A percentile compares a stretch with the other conserved stretches of the same genome.
Evolutionary conservation across 139 green algal genomes (phyloP).

Genomic region (Chlorella sp.): DNA sequence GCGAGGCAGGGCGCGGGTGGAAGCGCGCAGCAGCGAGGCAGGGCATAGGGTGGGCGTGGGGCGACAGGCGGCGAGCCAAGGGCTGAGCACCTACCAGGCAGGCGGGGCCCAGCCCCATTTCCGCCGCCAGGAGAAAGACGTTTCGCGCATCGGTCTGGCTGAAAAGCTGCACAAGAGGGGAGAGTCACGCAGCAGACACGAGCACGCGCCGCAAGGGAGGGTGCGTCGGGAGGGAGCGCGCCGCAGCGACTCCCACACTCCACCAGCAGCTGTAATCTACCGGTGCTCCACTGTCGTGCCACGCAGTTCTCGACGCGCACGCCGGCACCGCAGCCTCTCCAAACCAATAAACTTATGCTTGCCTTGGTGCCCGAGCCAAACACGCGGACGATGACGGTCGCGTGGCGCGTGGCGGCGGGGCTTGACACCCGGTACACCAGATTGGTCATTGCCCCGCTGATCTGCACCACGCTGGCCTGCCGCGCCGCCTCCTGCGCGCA

Average conservation of each 20-base stretch:
- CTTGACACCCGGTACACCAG: constrained; percentile 51
- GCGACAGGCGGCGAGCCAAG: too few relatives aligned
- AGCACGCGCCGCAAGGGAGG: too few relatives aligned
- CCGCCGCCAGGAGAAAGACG: constrained; percentile 44
- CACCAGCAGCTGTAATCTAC: too few relatives aligned
- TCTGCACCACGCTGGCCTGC: constrained; percentile 27
- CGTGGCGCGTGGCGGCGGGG: not conserved
- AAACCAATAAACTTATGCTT: too few relatives aligned
- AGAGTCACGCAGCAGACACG: too few relatives aligned
- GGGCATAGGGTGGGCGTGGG: too few relatives aligned
- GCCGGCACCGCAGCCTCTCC: too few relatives aligned
- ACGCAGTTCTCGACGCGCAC: too few relatives aligned
- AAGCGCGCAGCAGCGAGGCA: not conserved
- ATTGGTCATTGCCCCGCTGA: constrained; percentile 70
- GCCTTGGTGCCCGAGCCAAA: constrained; percentile 43
- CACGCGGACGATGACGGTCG: constrained; percentile 30
- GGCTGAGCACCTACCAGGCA: constrained; percentile 45
- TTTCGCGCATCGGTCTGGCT: constrained; percentile 45
- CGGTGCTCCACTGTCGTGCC: too few relatives aligned
- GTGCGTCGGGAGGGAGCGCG: too few relatives aligned
- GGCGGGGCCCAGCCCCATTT: constrained; percentile 53
- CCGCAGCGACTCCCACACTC: too few relatives aligned
- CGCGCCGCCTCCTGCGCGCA: constrained; percentile 6
- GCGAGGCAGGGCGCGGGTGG: not conserved
- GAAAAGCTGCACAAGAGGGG: too few relatives aligned